A percentile compares a stretch with the other conserved stretches of the same genome.
These are phyloP conservation scores for Fraxinus angustifolia DNA, from an alignment of 305 asterid genomes.

Conservation along the genomic window DNA sequence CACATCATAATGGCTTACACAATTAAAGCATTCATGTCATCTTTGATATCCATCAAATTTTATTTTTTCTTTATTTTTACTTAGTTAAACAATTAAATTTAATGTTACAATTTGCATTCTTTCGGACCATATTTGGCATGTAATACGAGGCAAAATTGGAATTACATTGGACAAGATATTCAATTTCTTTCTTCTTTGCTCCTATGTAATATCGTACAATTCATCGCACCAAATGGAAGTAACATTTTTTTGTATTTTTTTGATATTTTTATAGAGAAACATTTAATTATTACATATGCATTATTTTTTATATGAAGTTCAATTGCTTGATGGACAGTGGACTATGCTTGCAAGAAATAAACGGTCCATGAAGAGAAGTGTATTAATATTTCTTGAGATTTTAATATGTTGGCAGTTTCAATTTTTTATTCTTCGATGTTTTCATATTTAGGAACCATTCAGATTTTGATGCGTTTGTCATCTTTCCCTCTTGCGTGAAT, in stretches of 20 bases:
- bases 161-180: not conserved
- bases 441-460: not conserved
- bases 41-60: not conserved
- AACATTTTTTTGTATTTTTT: not conserved
- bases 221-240: not conserved
- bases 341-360: slow-evolving; percentile 38
- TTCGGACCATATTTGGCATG: not conserved
- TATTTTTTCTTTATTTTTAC: not conserved
- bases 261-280: not conserved
- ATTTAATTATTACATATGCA: not conserved
- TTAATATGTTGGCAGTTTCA: not conserved
- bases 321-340: slow-evolving; percentile 31
- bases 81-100: not conserved
- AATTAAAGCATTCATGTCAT: not conserved
- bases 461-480: not conserved
- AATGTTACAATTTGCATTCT: not conserved
- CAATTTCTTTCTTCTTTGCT: not conserved
- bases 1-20: slow-evolving; percentile 9
- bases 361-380: slow-evolving; percentile 16
- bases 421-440: not conserved
- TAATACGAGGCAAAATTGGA: not conserved
- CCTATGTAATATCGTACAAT: not conserved
- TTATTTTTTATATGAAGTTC: not conserved
- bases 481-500: not conserved
- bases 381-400: not conserved